A percentile compares a stretch with the other conserved stretches of the same genome.
phyloP scores from a whole-genome alignment of 192 early-diverging fungal genomes.

The Coemansia guatemalensis region DNA sequence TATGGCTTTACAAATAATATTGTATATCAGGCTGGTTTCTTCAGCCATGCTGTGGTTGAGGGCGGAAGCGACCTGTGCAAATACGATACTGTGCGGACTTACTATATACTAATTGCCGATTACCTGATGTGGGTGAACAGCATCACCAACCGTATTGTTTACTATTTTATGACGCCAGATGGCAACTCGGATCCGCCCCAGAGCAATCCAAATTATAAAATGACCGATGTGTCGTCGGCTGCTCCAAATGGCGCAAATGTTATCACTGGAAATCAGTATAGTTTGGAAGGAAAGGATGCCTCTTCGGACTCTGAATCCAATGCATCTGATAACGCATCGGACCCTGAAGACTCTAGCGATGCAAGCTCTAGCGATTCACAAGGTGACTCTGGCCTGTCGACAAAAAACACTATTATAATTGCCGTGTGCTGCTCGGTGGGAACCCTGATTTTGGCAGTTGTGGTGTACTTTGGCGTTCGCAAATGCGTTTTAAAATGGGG shows the following conservation, averaged over 20 bases:
- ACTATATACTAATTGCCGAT: slow-evolving; percentile 24
- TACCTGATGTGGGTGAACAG: slow-evolving; percentile 21
- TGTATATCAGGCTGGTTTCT: slow-evolving; percentile 22
- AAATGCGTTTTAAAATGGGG: slow-evolving; percentile 8
- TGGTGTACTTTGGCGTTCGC: slow-evolving; percentile 4
- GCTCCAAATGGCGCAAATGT: neutral
- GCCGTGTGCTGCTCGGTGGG: slow-evolving; percentile 19
- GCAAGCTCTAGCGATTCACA: neutral
- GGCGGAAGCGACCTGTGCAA: slow-evolving; percentile 22
- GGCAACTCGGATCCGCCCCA: slow-evolving; percentile 5
- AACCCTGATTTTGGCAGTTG: slow-evolving; percentile 4
- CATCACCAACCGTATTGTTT: slow-evolving; percentile 5
- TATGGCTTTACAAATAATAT: slow-evolving; percentile 13
- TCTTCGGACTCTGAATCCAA: too few relatives aligned
- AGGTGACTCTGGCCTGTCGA: slow-evolving; percentile 5
- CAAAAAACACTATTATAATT: slow-evolving; percentile 4
- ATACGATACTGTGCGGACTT: slow-evolving; percentile 8
- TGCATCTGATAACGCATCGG: too few relatives aligned
- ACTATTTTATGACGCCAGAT: neutral
- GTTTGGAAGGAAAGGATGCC: neutral
- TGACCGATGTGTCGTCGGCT: neutral
- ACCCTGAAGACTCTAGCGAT: neutral
- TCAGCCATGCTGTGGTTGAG: slow-evolving; percentile 19
- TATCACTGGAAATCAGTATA: slow-evolving; percentile 4
- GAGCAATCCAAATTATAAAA: neutral